phyloP scores from a whole-genome alignment of 2,329 filamentous ascomycete genomes.

The Stagonosporopsis chrysanthemi region DNA sequence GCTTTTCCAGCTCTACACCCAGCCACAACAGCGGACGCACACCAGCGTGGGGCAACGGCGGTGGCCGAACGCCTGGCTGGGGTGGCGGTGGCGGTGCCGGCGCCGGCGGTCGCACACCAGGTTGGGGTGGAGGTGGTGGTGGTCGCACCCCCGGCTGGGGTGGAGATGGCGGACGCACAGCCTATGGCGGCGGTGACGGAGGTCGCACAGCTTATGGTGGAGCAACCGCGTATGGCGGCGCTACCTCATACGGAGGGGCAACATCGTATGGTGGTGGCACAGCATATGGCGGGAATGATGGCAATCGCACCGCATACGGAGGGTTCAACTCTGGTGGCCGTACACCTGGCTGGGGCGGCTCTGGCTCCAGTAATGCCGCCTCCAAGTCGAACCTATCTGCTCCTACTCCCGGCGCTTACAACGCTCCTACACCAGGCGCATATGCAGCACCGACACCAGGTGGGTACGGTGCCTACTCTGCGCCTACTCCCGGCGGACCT shows the following conservation, averaged over 20 bases:
- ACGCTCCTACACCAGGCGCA: constrained; percentile 47
- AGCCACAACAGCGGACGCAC: constrained; percentile 50
- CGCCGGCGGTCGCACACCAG: constrained; percentile 51
- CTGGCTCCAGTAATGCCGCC: constrained; percentile 42
- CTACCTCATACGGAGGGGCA: constrained; percentile 75
- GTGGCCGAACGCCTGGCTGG: constrained; percentile 51
- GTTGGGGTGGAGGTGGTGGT: constrained; percentile 51
- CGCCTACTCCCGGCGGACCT: constrained; percentile 48
- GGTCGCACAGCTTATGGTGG: constrained; percentile 52
- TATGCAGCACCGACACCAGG: constrained; percentile 48
- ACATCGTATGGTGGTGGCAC: constrained; percentile 73
- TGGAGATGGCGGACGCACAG: constrained; percentile 47
- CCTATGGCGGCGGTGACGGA: constrained; percentile 48
- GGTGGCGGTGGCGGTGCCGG: constrained; percentile 53
- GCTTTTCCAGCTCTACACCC: constrained; percentile 46
- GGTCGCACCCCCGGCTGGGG: constrained; percentile 59
- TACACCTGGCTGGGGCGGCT: constrained; percentile 63
- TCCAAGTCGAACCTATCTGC: constrained; percentile 43
- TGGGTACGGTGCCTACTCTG: constrained; percentile 46
- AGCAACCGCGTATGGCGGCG: constrained; percentile 55
- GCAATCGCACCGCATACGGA: constrained; percentile 58
- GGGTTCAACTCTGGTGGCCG: constrained; percentile 60
- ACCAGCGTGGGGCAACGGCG: constrained; percentile 43
- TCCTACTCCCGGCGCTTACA: constrained; percentile 44
- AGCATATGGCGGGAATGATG: constrained; percentile 47